Evolutionary conservation across 2,329 filamentous ascomycete species (phyloP).

Genomic region (Diplodia corticola): DNA sequence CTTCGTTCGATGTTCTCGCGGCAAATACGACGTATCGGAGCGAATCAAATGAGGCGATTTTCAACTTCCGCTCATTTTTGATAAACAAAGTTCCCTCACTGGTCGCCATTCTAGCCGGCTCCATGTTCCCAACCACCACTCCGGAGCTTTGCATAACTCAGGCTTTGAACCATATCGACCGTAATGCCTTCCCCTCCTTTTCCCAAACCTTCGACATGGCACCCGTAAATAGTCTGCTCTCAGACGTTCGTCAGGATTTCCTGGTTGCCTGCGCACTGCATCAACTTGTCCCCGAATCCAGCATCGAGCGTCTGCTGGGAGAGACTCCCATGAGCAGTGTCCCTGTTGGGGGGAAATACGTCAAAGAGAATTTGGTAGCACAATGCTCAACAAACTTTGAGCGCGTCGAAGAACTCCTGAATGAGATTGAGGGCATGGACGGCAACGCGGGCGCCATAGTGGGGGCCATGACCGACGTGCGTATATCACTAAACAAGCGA

Average conservation of each 20-base stretch:
- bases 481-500: background rate
- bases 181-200: conserved; percentile 63
- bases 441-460: conserved; percentile 88
- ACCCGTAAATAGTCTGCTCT: conserved; percentile 57
- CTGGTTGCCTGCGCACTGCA: conserved; percentile 89
- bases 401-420: conserved; percentile 71
- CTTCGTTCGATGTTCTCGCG: conserved; percentile 85
- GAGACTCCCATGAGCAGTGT: conserved; percentile 80
- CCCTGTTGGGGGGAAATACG: conserved; percentile 71
- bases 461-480: conserved; percentile 58
- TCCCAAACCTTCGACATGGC: conserved; percentile 62
- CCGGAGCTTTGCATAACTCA: conserved; percentile 66
- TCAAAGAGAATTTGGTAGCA: conserved; percentile 74
- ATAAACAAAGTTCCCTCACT: conserved; percentile 70
- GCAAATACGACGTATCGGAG: conserved; percentile 62
- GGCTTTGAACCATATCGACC: conserved; percentile 63
- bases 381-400: conserved; percentile 77
- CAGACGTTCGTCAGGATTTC: conserved; percentile 76
- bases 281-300: conserved; percentile 74
- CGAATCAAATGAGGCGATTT: conserved; percentile 60
- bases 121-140: conserved; percentile 60
- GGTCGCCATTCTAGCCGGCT: conserved; percentile 57
- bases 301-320: conserved; percentile 76
- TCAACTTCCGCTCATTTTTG: conserved; percentile 81
- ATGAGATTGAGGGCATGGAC: conserved; percentile 84